Evolutionary conservation across 2,329 filamentous ascomycete genomes (phyloP), one percentile per base, ranked within the genome.

Genomic region (Macroventuria anomochaeta): DNA sequence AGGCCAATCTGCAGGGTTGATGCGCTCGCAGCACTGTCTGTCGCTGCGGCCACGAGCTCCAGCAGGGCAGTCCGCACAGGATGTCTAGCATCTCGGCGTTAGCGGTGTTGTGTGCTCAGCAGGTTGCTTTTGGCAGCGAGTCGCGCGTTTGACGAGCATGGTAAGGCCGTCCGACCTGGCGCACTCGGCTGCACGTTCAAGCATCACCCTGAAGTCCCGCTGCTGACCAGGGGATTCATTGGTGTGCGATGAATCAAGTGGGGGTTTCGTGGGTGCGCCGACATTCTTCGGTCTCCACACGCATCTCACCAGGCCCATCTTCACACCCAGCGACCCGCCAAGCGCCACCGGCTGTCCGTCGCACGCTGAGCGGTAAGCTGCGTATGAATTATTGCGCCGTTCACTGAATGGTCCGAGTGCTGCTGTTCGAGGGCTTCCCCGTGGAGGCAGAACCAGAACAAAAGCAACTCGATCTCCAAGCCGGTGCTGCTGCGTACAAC

Each of bases 371-470:
- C 56, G 61, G 53, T 50, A 63, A 40, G 58, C 58, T 55, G 52
- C 52, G 34, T 59, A 49, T 37, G 46, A 56, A 62, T 62, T 62
- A 49, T 60, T 62, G 62, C 61, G 62, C 64, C 62, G 64, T 60
- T 61, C 58, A 61, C 61, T 63, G 46, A 42, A 55, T 43, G 57
- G 53, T 49, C 53, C 48, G 55, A 53, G 43, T 38, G 51, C 25
- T 38, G 20, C 15, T 48, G 43, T 39, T 48, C 33, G 41, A 59
- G 46, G 32, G 25, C 41, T 56, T 63, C 61, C 61, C 61, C 59
- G 59, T 63, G 54, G 55, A 55, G 58, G 36, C 40, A 58, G 42
- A 42, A 29, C 37, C 51, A 55, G 34, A 49, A 34, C 50, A 46
- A 55, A 48, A 55, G 31, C 52, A 46, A 28, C 23, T 17, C 20